These are phyloP conservation scores for Talaromyces ruber DNA, from an alignment of 495 filamentous ascomycete species.

Conservation along the genomic window DNA sequence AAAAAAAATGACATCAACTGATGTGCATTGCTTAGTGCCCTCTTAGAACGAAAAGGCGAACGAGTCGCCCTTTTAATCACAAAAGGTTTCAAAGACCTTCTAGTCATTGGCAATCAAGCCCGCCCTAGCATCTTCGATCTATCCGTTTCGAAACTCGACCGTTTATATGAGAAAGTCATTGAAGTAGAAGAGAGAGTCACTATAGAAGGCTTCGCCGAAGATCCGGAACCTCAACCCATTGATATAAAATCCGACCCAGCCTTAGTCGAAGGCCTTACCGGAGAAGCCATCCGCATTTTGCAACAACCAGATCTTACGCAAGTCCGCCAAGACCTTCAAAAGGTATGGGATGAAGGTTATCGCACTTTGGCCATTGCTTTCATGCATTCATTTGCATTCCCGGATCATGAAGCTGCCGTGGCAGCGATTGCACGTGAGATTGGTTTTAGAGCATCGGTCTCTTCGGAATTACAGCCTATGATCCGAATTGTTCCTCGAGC, in stretches of 20 bases:
- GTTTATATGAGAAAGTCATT: constrained; percentile 66
- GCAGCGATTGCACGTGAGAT: constrained; percentile 38
- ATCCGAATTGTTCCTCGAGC: constrained; percentile 67
- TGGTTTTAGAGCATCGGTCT: constrained; percentile 51
- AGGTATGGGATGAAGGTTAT: constrained; percentile 36
- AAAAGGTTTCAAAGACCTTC: constrained; percentile 85
- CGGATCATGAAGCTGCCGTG: constrained; percentile 41
- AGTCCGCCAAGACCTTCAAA: constrained; percentile 33
- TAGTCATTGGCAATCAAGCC: constrained; percentile 81
- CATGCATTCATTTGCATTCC: constrained; percentile 47
- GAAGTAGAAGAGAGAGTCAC: constrained; percentile 82
- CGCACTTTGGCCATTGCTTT: constrained; percentile 45
- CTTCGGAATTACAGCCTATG: constrained; percentile 73
- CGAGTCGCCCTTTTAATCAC: constrained; percentile 86
- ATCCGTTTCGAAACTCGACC: constrained; percentile 69
- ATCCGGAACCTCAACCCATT: constrained; percentile 33
- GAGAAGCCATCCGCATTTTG: constrained; percentile 43
- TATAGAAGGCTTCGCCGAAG: constrained; percentile 47
- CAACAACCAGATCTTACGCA: constrained; percentile 27
- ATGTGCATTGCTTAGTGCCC: constrained; percentile 29
- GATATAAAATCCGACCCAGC: constrained; percentile 3
- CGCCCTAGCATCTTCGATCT: constrained; percentile 79
- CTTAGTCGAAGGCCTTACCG: constrained; percentile 38
- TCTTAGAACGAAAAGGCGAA: constrained; percentile 92
- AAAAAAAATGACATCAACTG: too few species aligned